Evolutionary conservation across 331 rosid genomes (phyloP), one percentile per base, ranked within the genome.

Genomic region (Telfairia occidentalis): DNA sequence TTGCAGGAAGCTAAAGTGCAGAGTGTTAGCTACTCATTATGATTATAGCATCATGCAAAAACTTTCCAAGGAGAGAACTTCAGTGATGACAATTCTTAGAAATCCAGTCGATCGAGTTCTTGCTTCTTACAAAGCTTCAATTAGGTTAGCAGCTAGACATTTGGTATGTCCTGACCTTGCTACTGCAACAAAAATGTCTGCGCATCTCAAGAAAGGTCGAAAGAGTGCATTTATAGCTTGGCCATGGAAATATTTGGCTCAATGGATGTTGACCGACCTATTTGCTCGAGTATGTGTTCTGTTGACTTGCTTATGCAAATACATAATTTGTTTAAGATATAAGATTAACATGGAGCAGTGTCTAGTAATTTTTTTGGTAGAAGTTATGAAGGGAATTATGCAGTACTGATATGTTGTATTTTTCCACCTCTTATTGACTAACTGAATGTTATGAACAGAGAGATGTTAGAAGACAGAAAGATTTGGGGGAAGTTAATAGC

Each of bases 171-270:
- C 99, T 67, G 89, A 95, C 86, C 85, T 95, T 78, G 90, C 92
- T 70, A 92, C 99, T 74, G 96, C 88, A 35, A 86, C 88, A 55
- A 85, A 64, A 82, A 92, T 90, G 92, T 75, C 99, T 95, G 77
- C 89, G 46, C 87, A 16, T n/a, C n/a, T n/a, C n/a, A 89, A 83
- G 86, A 37, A 84, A 29, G 87, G 46, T 69, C 96, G 97, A 84
- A 85, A 86, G 49, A 95, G 97, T 83, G 92, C 99, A 28, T 82
- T 95, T 83, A 92, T 95, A n/a, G n/a, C n/a, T 67, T 95, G 99
- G 99, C 99, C 99, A 1, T 95, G 99, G 99, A 95, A 95, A 83
- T 89, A 90, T 83, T 88, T 92, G 81, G 99, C 92, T 82, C 99
- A 96, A 0, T 90, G 97, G 99, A 95, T 95, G 96, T 85, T 96